Percentiles rank a stretch among this genome's conserved stretches.
Conservation (phyloP, 345 rosid species). For the Draba incana region DNA sequence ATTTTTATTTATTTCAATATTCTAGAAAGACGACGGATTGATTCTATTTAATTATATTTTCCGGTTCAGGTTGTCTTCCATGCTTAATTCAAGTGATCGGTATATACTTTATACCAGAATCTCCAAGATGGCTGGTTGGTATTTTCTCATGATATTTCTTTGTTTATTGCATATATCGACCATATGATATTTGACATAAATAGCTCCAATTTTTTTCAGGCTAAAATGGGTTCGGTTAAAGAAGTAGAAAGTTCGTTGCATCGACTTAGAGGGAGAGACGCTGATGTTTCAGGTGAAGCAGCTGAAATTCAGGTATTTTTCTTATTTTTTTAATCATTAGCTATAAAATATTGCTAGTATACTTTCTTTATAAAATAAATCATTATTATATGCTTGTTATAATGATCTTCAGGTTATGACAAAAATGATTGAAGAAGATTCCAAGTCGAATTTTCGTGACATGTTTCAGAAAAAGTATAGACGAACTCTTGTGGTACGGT, state of each 20-base stretch:
- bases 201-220: constrained; percentile 35
- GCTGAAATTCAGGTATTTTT: constrained; percentile 47
- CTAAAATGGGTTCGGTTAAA: constrained; percentile 45
- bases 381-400: constrained; percentile 3
- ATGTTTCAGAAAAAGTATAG: constrained; percentile 44
- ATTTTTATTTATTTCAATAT: constrained; percentile 44
- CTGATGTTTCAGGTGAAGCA: constrained; percentile 54
- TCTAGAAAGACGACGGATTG: background rate
- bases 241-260: constrained; percentile 51
- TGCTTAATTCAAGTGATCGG: constrained; percentile 43
- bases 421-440: constrained; percentile 25
- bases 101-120: constrained; percentile 54
- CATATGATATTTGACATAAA: background rate
- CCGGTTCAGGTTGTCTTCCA: constrained; percentile 42
- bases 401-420: constrained; percentile 36
- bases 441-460: constrained; percentile 34
- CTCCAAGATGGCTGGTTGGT: constrained; percentile 59
- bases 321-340: background rate
- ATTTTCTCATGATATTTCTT: background rate
- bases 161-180: background rate
- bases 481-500: constrained; percentile 38
- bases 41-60: background rate
- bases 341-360: background rate
- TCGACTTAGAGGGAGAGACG: constrained; percentile 48
- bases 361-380: background rate